These are phyloP conservation scores for Eimeria maxima DNA, from an alignment of 169 alveolate species.

Conservation along the genomic window DNA sequence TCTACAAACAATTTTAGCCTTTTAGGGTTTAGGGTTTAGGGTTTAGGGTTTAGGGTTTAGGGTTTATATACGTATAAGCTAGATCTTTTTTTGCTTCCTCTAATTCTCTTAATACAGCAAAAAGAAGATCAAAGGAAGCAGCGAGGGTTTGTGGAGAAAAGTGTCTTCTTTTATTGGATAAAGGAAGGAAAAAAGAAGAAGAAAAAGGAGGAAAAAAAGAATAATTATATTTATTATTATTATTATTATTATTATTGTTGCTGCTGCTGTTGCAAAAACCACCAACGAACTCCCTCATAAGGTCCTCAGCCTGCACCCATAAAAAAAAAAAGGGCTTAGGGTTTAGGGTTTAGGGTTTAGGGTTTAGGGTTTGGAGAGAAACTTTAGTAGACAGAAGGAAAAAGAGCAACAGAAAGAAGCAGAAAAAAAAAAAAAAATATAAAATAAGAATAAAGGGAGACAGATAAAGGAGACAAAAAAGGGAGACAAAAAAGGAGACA, in stretches of 20 bases:
- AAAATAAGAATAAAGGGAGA: too few relatives aligned
- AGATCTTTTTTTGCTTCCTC: constrained; percentile 6
- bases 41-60: constrained; percentile 42
- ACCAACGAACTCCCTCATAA: not conserved
- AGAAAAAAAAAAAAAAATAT: too few relatives aligned
- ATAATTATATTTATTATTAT: too few relatives aligned
- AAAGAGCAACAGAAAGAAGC: too few relatives aligned
- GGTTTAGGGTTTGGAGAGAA: constrained; percentile 43
- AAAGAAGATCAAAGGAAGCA: not conserved
- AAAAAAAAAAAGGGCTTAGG: not conserved
- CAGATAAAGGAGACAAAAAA: too few relatives aligned
- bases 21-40: constrained; percentile 38
- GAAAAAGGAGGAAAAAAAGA: not conserved
- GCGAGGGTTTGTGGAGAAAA: constrained; percentile 15
- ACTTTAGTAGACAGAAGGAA: too few relatives aligned
- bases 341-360: constrained; percentile 54
- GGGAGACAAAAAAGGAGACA: too few relatives aligned
- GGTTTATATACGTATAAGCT: not conserved
- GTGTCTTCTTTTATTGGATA: not conserved
- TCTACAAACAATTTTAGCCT: not conserved
- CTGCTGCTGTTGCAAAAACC: not conserved
- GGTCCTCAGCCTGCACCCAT: not conserved
- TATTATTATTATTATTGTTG: too few relatives aligned
- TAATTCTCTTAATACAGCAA: not conserved
- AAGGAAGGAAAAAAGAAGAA: not conserved